Conservation (phyloP, 2,329 filamentous ascomycete species). For the Endoconidiophora polonica region DNA sequence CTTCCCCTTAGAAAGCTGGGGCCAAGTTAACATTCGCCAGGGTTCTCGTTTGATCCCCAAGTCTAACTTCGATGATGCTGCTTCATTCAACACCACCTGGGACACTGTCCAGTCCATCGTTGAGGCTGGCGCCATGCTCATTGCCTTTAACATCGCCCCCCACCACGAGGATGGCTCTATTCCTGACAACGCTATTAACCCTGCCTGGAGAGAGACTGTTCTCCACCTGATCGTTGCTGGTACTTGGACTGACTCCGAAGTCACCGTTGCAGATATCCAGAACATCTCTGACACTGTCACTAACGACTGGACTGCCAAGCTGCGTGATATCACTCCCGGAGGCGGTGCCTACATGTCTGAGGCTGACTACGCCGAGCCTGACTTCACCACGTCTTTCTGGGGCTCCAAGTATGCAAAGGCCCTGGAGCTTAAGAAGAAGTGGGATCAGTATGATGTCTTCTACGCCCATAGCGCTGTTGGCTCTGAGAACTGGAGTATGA, state of each 20-base stretch:
- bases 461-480: conserved; percentile 34
- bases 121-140: conserved; percentile 22
- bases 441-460: conserved; percentile 30
- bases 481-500: conserved; percentile 31
- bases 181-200: conserved; percentile 22
- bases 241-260: not conserved
- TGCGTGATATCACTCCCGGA: conserved; percentile 23
- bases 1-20: conserved; percentile 13
- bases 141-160: conserved; percentile 20
- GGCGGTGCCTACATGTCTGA: conserved; percentile 35
- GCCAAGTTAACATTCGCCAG: conserved; percentile 8
- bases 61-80: conserved; percentile 17
- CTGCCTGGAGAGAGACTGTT: conserved; percentile 26
- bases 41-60: conserved; percentile 21
- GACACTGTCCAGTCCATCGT: conserved; percentile 20
- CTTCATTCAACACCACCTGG: conserved; percentile 17
- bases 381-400: conserved; percentile 30
- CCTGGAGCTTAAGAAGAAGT: conserved; percentile 28
- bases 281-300: conserved; percentile 15
- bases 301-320: conserved; percentile 15
- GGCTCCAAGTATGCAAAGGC: conserved; percentile 28
- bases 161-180: conserved; percentile 19
- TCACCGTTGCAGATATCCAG: conserved; percentile 3
- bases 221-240: conserved; percentile 21
- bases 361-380: conserved; percentile 29